Evolutionary conservation across 2,329 filamentous ascomycete species (phyloP).

Genomic region (Calycina herbarum): DNA sequence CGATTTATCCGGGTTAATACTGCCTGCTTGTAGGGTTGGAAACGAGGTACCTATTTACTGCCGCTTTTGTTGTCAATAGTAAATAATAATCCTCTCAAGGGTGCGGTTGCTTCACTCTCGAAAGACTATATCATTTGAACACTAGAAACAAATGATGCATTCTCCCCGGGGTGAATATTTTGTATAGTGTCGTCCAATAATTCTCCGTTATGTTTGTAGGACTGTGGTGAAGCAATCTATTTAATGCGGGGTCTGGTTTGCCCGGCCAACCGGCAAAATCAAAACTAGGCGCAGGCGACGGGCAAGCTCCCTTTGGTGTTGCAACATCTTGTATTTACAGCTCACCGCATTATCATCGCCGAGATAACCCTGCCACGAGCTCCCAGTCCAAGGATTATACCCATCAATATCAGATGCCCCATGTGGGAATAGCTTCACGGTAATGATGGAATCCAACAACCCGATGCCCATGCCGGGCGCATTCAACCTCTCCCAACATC

Average conservation of each 20-base stretch:
- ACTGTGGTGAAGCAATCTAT: not conserved
- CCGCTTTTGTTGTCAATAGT: too few relatives aligned
- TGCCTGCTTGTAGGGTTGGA: too few relatives aligned
- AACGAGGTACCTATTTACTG: too few relatives aligned
- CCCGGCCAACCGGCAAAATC: conserved; percentile 4
- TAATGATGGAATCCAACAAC: conserved; percentile 28
- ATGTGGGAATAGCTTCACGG: conserved; percentile 2
- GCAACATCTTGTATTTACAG: not conserved
- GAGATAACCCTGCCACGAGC: not conserved
- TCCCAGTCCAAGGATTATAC: not conserved
- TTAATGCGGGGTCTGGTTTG: conserved; percentile 2
- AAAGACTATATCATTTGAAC: too few relatives aligned
- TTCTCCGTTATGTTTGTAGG: not conserved
- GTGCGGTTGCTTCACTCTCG: too few relatives aligned
- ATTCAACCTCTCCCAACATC: conserved; percentile 25
- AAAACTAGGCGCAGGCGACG: not conserved
- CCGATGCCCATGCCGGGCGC: conserved; percentile 29
- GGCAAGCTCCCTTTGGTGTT: not conserved
- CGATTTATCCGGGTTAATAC: too few relatives aligned
- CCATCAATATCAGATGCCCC: not conserved
- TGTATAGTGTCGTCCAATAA: too few relatives aligned
- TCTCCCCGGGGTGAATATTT: too few relatives aligned
- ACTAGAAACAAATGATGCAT: too few relatives aligned
- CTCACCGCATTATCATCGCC: conserved; percentile 1
- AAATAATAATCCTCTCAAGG: too few relatives aligned